Percentiles rank a stretch among this genome's conserved stretches.
Conservation (phyloP, 1,284 basidiomycete genomes). For the Sanguinoderma infundibulare region DNA sequence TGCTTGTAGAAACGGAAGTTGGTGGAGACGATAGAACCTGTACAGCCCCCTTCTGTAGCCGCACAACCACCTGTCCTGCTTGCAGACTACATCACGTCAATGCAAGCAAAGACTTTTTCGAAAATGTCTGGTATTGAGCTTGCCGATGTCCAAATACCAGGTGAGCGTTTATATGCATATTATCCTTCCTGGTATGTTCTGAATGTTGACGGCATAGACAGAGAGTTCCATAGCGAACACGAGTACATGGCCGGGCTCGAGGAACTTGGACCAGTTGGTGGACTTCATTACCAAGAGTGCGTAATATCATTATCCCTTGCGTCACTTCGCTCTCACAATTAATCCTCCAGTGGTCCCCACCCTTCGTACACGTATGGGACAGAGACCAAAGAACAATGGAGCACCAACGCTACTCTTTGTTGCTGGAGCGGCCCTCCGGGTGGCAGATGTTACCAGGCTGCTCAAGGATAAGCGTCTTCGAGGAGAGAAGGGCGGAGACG, state of each 20-base stretch:
- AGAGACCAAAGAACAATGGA: constrained; percentile 73
- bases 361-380: constrained; percentile 68
- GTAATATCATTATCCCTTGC: constrained; percentile 18
- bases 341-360: constrained; percentile 62
- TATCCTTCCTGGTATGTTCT: constrained; percentile 34
- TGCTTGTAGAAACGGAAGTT: constrained; percentile 62
- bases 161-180: constrained; percentile 45
- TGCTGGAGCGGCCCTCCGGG: constrained; percentile 78
- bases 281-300: constrained; percentile 76
- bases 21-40: constrained; percentile 45
- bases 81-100: constrained; percentile 60
- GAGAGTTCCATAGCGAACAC: constrained; percentile 77
- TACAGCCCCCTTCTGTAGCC: constrained; percentile 54
- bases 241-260: constrained; percentile 66
- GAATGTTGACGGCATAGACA: constrained; percentile 56
- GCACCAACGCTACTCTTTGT: constrained; percentile 81
- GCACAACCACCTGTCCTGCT: constrained; percentile 57
- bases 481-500: constrained; percentile 80
- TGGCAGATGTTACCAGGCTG: constrained; percentile 74
- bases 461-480: constrained; percentile 70
- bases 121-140: constrained; percentile 74
- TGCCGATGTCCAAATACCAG: constrained; percentile 72
- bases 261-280: constrained; percentile 69
- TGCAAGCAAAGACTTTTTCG: constrained; percentile 68
- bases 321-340: constrained; percentile 2